Evolutionary conservation across 2,329 filamentous ascomycete species (phyloP), one percentile per base, ranked within the genome.

Genomic region (Didymellaceae sp.): DNA sequence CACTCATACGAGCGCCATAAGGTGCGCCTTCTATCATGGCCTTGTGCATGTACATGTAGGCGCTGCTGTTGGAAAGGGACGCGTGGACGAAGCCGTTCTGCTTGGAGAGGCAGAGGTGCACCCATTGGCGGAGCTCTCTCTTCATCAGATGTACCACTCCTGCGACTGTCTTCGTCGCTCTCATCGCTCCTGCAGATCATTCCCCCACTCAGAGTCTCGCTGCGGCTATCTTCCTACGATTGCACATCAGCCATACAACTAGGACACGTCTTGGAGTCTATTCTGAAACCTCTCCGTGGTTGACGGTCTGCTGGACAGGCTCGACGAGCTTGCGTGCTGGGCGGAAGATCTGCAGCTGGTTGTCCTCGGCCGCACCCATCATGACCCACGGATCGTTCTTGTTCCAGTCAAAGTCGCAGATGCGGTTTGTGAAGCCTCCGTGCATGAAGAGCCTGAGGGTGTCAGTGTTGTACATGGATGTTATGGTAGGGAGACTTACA

Each of bases 351-450:
- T 99, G 94, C 57, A 99, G 83, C 60, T 97, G 80, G 70, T 99
- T 99, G 77, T 99, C 94, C 72, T 99, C 95, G 1, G 93, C 94
- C 13, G 94, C 92, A 54, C 90, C 96, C 73, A 91, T 92, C 61
- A 99, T 89, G 46, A 97, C 85, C 95, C 95, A 99, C 4, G 93
- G 92, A 66, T 97, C 91, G 71, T 96, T 96, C 62, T 86, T 85
- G 75, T 99, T 99, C 93, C 93, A 99, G 76, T 89, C 93, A 69
- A 99, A 99, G 75, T 99, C 95, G 26, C 90, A 91, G 55, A 99
- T 85, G 61, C 95, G 89, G 76, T 97, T 97, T 9, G 94, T 99
- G 78, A 99, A 95, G 24, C 94, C 94, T 54, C 94, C 94, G 67
- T 99, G 94, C 92, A 99, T 97, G 77, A 99, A 99, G 1, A 99